phyloP scores from a whole-genome alignment of 345 rosid genomes.

The Eucalyptus guilfoylei region DNA sequence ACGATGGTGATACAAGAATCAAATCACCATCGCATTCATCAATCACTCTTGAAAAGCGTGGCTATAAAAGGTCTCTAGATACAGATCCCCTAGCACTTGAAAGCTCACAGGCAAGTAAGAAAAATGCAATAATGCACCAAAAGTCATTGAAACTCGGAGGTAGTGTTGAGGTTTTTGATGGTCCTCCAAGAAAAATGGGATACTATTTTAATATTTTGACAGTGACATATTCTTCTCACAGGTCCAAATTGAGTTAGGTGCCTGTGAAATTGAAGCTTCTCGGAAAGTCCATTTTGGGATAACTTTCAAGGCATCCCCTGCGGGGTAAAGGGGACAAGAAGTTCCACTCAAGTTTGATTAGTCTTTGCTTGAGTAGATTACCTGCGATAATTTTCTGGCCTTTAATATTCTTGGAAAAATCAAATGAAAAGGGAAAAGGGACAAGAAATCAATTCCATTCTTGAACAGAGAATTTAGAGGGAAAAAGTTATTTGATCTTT shows the following conservation, averaged over 20 bases:
- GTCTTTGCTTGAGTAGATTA: neutral
- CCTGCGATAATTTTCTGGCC: neutral
- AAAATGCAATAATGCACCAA: neutral
- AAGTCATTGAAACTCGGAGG: conserved; percentile 1
- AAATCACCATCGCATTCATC: neutral
- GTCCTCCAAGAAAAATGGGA: conserved; percentile 16
- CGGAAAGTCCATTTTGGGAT: neutral
- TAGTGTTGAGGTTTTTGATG: neutral
- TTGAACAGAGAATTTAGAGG: neutral
- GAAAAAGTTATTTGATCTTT: neutral
- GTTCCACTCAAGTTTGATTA: neutral
- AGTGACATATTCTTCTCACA: neutral
- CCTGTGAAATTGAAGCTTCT: conserved; percentile 5
- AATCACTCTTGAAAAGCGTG: neutral
- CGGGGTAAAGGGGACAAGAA: neutral
- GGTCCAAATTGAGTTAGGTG: neutral
- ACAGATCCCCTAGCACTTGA: conserved; percentile 34
- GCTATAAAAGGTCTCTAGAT: conserved; percentile 11
- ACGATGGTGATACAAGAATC: neutral
- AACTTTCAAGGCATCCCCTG: neutral
- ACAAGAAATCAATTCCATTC: neutral
- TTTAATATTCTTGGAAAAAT: neutral
- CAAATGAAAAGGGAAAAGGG: neutral
- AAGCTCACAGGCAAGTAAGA: neutral
- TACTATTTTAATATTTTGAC: neutral